Percentiles rank a stretch among this genome's conserved stretches.
Evolutionary conservation across 306 rosid genomes (phyloP).

Genomic region (Castanea sativa): DNA sequence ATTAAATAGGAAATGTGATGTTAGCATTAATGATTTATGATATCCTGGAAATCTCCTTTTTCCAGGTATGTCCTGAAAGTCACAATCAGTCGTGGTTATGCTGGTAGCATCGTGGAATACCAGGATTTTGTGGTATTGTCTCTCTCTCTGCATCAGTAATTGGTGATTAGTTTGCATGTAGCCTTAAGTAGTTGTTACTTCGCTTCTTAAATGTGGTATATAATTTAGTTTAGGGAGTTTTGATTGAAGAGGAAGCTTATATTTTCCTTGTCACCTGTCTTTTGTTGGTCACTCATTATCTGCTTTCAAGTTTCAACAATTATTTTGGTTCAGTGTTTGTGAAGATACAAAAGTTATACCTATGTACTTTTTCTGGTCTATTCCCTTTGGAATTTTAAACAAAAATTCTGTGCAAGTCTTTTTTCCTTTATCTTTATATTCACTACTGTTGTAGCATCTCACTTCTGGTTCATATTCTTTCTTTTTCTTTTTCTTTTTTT

Average conservation of each 20-base stretch:
- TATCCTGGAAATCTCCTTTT: slow-evolving; percentile 22
- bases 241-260: neutral
- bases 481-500: slow-evolving; percentile 14
- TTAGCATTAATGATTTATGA: slow-evolving; percentile 10
- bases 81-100: slow-evolving; percentile 91
- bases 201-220: neutral
- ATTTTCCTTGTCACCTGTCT: neutral
- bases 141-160: neutral
- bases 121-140: slow-evolving; percentile 87
- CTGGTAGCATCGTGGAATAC: slow-evolving; percentile 87
- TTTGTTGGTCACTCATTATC: neutral
- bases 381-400: neutral
- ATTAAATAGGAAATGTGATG: slow-evolving; percentile 8
- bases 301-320: neutral
- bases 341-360: neutral
- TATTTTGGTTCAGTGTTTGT: too few species aligned
- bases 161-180: neutral
- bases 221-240: neutral
- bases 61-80: slow-evolving; percentile 93
- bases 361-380: neutral
- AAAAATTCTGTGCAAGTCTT: neutral
- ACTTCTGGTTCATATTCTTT: slow-evolving; percentile 17
- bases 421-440: neutral
- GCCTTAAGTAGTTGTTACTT: neutral
- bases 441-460: slow-evolving; percentile 13